Evolutionary conservation across 257 asterid species (phyloP), one percentile per base, ranked within the genome.

Genomic region (Knoxia roxburghii): DNA sequence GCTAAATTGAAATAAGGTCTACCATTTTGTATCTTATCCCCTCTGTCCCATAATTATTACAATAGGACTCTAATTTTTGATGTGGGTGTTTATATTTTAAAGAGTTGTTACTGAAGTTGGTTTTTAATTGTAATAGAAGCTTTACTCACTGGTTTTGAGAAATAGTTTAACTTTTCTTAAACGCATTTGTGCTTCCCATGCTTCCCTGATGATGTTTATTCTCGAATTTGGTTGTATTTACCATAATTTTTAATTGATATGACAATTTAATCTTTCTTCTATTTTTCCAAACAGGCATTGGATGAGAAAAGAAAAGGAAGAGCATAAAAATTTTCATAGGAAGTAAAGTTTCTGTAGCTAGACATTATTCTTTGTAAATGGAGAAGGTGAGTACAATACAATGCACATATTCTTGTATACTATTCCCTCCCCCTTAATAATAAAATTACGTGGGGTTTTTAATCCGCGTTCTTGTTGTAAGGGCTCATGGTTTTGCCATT

Each of bases 221-320:
- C n/a, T 29, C 37, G 5, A 57, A 57, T 0, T 57, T 30, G 29
- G 20, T 29, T 55, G 8, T 4, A 8, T 55, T 55, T 55, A 37
- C 24, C n/a, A n/a, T n/a, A n/a, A n/a, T n/a, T n/a, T 15, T 46
- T 7, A 1, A 46, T 13, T 1, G n/a, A 46, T 5, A 13, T 5
- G n/a, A 12, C 15, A 46, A 37, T 9, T 37, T 46, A 2, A 46
- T 48, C 0, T 64, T 57, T 61, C 6, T 52, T 30, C 14, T 41
- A 50, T 61, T 53, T 6, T 70, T 75, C 51, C 57, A 41, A 53
- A 71, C 91, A 89, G 98, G 96, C 98, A 35, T 65, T 84, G 64
- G 96, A 89, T 52, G 97, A 91, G 65, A 91, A 86, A 79, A 81
- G 96, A 82, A 91, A 87, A 80, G 85, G 80, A 54, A 89, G 86